Base-by-base conservation (phyloP, 106 monocot species). In the Amphibolis antarctica region DNA sequence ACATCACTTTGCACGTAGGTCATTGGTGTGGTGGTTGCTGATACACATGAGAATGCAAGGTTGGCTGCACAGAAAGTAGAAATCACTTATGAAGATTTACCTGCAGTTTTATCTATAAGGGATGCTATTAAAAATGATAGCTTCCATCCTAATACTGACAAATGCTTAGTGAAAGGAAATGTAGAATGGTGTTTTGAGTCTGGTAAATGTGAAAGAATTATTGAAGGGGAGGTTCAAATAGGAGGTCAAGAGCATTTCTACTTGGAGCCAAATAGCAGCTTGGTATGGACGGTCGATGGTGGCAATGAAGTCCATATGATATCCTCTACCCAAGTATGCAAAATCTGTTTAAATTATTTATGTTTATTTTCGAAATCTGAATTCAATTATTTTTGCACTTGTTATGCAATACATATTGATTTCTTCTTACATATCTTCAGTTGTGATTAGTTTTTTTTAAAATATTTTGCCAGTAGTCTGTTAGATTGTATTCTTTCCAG, bases 171-270 rank as follows among this genome's bases (percentile, higher is more conserved):
- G n/a, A 85, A 77, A 64, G 98, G 98, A 54, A 84, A 98, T 64
- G 85, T 91, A 0, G 82, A 98, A 11, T 53, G 22, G 58, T 87
- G 87, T 68, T 91, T 98, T 31, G 23, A 63, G 28, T 85, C 84
- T 18, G 81, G 70, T 23, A n/a, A 43, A 30, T 98, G 98, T 69
- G 91, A 98, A 73, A 87, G 51, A 69, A 77, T 88, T 36, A 60
- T 91, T 76, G 84, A 87, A 79, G 98, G 91, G 27, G 87, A 91
- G 63, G 91, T 91, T 71, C 86, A 83, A 70, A 74, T 91, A 49
- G 98, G 98, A 62, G 98, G 98, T 57, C 98, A 98, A 57, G 98
- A 98, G 64, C 98, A 98, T 73, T 98, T 98, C 29, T 98, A 98
- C 52, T 78, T 98, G 91, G 98, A 98, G 62, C 84, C 98, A 42